Conservation (phyloP, 2,329 filamentous ascomycete genomes). For the Emericellopsis cladophorae region DNA sequence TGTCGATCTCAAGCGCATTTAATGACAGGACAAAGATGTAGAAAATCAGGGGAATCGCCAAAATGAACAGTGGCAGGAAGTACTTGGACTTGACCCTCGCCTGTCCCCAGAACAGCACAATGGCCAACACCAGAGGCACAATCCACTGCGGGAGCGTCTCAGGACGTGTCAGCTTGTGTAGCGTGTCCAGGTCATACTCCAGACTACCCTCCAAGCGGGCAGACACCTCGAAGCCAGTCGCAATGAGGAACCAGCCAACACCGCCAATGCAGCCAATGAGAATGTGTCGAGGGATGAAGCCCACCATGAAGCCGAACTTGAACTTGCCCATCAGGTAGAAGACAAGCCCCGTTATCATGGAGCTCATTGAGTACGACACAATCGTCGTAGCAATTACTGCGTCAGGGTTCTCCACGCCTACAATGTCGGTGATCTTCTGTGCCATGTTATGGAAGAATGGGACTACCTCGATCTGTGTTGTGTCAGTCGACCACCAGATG, state of each 20-base stretch:
- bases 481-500: too few species aligned
- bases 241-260: slow-evolving; percentile 86
- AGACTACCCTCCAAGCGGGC: slow-evolving; percentile 78
- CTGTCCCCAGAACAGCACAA: slow-evolving; percentile 65
- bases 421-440: slow-evolving; percentile 63
- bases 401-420: slow-evolving; percentile 71
- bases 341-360: slow-evolving; percentile 77
- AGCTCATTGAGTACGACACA: slow-evolving; percentile 78
- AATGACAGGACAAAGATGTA: slow-evolving; percentile 65
- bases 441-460: slow-evolving; percentile 99
- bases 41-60: slow-evolving; percentile 63
- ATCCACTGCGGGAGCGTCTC: slow-evolving; percentile 76
- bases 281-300: slow-evolving; percentile 94
- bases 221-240: slow-evolving; percentile 88
- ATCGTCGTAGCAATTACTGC: slow-evolving; percentile 92
- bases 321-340: slow-evolving; percentile 87
- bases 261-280: slow-evolving; percentile 95
- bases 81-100: slow-evolving; percentile 69
- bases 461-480: slow-evolving; percentile 73
- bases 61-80: slow-evolving; percentile 77
- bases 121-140: slow-evolving; percentile 63
- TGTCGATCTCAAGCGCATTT: slow-evolving; percentile 52
- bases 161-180: slow-evolving; percentile 58
- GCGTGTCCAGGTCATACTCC: slow-evolving; percentile 65
- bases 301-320: slow-evolving; percentile 81